Percentiles rank a stretch among this genome's conserved stretches.
Evolutionary conservation across 192 early-diverging fungal species (phyloP).

Genomic region (Phlyctochytrium bullatum): DNA sequence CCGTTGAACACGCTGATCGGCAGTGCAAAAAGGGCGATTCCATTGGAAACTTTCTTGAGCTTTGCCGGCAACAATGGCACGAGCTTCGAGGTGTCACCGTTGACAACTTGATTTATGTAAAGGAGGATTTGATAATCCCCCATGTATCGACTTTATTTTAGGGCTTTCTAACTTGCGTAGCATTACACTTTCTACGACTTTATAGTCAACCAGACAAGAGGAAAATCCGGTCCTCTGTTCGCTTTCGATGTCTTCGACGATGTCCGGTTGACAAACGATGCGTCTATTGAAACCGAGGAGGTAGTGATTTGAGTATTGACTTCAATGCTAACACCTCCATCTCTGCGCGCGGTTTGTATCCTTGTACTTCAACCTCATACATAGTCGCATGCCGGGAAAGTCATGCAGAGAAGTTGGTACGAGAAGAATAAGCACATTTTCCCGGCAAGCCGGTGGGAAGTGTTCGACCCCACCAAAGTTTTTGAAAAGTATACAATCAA

Average conservation of each 20-base stretch:
- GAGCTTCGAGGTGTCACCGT: conserved; percentile 77
- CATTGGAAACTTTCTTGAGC: conserved; percentile 82
- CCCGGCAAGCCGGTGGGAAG: conserved; percentile 89
- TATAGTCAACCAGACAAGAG: conserved; percentile 91
- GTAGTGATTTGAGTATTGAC: conserved; percentile 23
- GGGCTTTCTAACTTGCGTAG: conserved; percentile 13
- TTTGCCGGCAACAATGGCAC: conserved; percentile 76
- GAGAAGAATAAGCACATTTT: conserved; percentile 96
- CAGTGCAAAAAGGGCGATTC: conserved; percentile 57
- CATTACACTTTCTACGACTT: conserved; percentile 83
- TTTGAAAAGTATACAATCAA: conserved; percentile 67
- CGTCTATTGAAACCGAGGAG: conserved; percentile 83
- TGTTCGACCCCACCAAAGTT: conserved; percentile 81
- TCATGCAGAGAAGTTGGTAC: conserved; percentile 87
- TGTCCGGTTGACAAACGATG: conserved; percentile 80
- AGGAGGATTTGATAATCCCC: conserved; percentile 95
- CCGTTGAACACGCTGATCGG: background rate
- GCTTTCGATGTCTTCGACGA: conserved; percentile 94
- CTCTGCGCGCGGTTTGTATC: background rate
- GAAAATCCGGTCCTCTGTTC: conserved; percentile 93
- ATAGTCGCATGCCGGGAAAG: conserved; percentile 90
- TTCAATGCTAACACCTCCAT: background rate
- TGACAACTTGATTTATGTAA: conserved; percentile 87
- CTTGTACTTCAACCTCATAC: background rate
- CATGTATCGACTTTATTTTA: conserved; percentile 53